phyloP scores from a whole-genome alignment of 768 basidiomycete genomes.

The Pisolithus sp. region DNA sequence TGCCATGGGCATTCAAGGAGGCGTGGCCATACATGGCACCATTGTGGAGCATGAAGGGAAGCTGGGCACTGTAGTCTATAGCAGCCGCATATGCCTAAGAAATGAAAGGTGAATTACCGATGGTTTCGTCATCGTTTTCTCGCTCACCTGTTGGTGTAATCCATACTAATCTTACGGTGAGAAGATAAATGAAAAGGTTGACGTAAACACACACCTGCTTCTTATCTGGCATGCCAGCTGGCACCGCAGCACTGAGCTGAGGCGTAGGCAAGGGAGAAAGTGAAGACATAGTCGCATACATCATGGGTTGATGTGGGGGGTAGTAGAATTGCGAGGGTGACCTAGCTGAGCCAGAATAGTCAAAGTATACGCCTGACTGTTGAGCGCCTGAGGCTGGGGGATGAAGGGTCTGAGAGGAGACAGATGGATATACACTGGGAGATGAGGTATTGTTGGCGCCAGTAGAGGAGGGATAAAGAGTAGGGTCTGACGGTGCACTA shows the following conservation, averaged over 20 bases:
- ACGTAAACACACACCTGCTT: slow-evolving; percentile 45
- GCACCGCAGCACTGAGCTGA: slow-evolving; percentile 37
- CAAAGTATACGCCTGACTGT: slow-evolving; percentile 53
- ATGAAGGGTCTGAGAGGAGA: slow-evolving; percentile 37
- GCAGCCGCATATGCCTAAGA: slow-evolving; percentile 36
- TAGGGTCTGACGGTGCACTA: slow-evolving; percentile 42
- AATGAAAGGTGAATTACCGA: background rate
- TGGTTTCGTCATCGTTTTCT: slow-evolving; percentile 5
- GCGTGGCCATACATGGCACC: slow-evolving; percentile 41
- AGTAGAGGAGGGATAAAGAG: slow-evolving; percentile 43
- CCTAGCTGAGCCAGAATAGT: slow-evolving; percentile 44
- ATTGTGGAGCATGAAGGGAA: slow-evolving; percentile 40
- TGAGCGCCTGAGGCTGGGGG: slow-evolving; percentile 37
- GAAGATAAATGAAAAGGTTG: slow-evolving; percentile 3
- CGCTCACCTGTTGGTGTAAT: slow-evolving; percentile 41
- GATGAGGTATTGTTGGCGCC: slow-evolving; percentile 39
- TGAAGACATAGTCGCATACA: slow-evolving; percentile 48
- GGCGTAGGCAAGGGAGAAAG: slow-evolving; percentile 51
- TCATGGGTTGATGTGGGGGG: slow-evolving; percentile 48
- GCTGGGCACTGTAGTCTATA: slow-evolving; percentile 44
- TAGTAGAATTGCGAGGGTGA: slow-evolving; percentile 58
- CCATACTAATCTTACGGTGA: slow-evolving; percentile 30
- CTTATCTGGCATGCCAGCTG: slow-evolving; percentile 42
- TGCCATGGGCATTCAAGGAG: slow-evolving; percentile 25
- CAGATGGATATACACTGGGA: slow-evolving; percentile 44